Conservation (phyloP, 1,139 yeast species). For the Geotrichum klebahnii region DNA sequence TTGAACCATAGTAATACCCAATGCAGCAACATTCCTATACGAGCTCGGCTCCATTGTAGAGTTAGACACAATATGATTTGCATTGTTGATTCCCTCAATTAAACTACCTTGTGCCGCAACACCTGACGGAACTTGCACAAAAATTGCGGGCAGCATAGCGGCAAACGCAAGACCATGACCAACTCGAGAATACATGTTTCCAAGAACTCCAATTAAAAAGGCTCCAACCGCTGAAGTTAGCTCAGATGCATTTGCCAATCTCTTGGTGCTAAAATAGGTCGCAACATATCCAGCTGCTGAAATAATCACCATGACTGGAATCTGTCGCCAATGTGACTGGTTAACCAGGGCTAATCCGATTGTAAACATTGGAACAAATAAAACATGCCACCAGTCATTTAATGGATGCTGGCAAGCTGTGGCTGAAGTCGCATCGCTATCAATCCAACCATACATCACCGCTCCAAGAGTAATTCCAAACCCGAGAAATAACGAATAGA, state of each 20-base stretch:
- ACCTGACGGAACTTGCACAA: slow-evolving; percentile 92
- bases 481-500: slow-evolving; percentile 82
- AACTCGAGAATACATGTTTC: slow-evolving; percentile 79
- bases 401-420: slow-evolving; percentile 53
- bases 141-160: slow-evolving; percentile 92
- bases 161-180: slow-evolving; percentile 91
- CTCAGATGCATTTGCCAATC: slow-evolving; percentile 68
- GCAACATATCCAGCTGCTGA: slow-evolving; percentile 78
- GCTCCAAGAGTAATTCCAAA: slow-evolving; percentile 93
- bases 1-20: slow-evolving; percentile 85
- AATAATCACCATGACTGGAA: slow-evolving; percentile 76
- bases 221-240: slow-evolving; percentile 88
- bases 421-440: slow-evolving; percentile 63
- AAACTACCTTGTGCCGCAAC: slow-evolving; percentile 84
- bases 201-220: slow-evolving; percentile 82
- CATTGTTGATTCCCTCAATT: slow-evolving; percentile 70
- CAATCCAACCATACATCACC: slow-evolving; percentile 91
- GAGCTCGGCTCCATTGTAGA: slow-evolving; percentile 24
- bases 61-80: slow-evolving; percentile 61
- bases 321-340: slow-evolving; percentile 73
- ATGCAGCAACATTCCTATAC: slow-evolving; percentile 29
- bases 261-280: slow-evolving; percentile 72
- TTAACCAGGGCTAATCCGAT: slow-evolving; percentile 69
- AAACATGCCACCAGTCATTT: slow-evolving; percentile 62
- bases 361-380: slow-evolving; percentile 80